Percentiles rank a stretch among this genome's conserved stretches.
These are phyloP conservation scores for Fereydounia khargensis DNA, from an alignment of 1,284 basidiomycete genomes.

Conservation along the genomic window DNA sequence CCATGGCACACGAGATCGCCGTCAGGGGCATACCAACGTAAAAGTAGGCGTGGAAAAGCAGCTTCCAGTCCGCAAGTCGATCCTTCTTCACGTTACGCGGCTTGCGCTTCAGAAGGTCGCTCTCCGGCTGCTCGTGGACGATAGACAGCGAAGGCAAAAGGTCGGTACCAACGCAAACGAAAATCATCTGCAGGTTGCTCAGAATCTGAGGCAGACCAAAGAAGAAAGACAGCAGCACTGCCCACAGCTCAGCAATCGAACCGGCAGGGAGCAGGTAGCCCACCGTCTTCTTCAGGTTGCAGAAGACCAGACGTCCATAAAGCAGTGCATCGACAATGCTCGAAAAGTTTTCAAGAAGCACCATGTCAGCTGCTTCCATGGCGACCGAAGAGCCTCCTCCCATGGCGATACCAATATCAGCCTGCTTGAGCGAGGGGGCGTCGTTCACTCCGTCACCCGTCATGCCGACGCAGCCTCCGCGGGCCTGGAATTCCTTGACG, in stretches of 20 bases:
- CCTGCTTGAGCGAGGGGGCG: slow-evolving; percentile 62
- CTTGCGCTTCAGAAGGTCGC: slow-evolving; percentile 60
- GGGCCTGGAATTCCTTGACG: slow-evolving; percentile 65
- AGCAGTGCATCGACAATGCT: slow-evolving; percentile 44
- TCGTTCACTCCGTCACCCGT: slow-evolving; percentile 73
- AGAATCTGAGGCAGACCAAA: slow-evolving; percentile 63
- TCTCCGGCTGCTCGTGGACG: slow-evolving; percentile 66
- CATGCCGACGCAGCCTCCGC: slow-evolving; percentile 64
- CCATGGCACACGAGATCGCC: slow-evolving; percentile 61
- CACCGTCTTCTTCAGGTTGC: slow-evolving; percentile 66
- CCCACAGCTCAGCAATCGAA: slow-evolving; percentile 69
- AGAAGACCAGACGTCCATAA: slow-evolving; percentile 66
- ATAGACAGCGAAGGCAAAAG: slow-evolving; percentile 62
- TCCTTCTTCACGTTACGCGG: slow-evolving; percentile 64
- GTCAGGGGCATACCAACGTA: slow-evolving; percentile 66
- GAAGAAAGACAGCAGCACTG: slow-evolving; percentile 65
- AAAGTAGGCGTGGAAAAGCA: slow-evolving; percentile 68
- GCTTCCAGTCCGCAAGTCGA: slow-evolving; percentile 61
- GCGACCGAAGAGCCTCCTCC: slow-evolving; percentile 60
- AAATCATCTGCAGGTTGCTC: slow-evolving; percentile 60
- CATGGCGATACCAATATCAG: slow-evolving; percentile 62
- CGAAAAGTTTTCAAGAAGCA: slow-evolving; percentile 43
- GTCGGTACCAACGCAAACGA: slow-evolving; percentile 62
- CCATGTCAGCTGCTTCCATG: slow-evolving; percentile 52
- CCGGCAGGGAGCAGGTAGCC: slow-evolving; percentile 56